These are phyloP conservation scores for Hordeum marinum DNA, from an alignment of 176 grass and related monocot species.

Conservation along the genomic window DNA sequence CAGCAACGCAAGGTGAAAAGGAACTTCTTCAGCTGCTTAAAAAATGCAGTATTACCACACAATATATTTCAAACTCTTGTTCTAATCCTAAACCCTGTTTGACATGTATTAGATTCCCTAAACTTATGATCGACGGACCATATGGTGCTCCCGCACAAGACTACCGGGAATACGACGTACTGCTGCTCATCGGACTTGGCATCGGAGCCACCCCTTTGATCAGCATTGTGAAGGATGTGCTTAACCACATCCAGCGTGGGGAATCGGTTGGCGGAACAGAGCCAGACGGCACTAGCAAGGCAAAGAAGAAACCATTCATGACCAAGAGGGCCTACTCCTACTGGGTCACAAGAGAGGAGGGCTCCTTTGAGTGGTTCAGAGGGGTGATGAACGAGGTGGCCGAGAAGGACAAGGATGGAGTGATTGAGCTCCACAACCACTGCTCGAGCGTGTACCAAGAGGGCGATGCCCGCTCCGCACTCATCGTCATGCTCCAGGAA, in stretches of 20 bases:
- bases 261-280: conserved; percentile 35
- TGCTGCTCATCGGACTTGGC: conserved; percentile 82
- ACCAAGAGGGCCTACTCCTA: conserved; percentile 92
- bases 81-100: background rate
- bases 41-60: background rate
- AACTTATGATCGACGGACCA: conserved; percentile 74
- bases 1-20: conserved; percentile 26
- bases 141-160: conserved; percentile 95
- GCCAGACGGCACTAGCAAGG: conserved; percentile 22
- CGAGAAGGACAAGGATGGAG: conserved; percentile 70
- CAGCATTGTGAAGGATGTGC: conserved; percentile 91
- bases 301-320: conserved; percentile 53
- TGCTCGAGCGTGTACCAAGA: conserved; percentile 93
- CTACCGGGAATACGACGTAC: conserved; percentile 79
- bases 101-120: conserved; percentile 59
- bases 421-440: conserved; percentile 94
- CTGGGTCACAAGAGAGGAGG: conserved; percentile 93
- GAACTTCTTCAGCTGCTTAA: background rate
- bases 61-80: background rate
- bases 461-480: conserved; percentile 84
- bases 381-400: conserved; percentile 96
- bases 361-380: conserved; percentile 92
- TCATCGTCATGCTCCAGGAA: conserved; percentile 92
- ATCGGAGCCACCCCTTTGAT: conserved; percentile 96
- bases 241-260: conserved; percentile 72